These are phyloP conservation scores for Dactylellina leptospora DNA, from an alignment of 2,329 filamentous ascomycete genomes.

Conservation along the genomic window DNA sequence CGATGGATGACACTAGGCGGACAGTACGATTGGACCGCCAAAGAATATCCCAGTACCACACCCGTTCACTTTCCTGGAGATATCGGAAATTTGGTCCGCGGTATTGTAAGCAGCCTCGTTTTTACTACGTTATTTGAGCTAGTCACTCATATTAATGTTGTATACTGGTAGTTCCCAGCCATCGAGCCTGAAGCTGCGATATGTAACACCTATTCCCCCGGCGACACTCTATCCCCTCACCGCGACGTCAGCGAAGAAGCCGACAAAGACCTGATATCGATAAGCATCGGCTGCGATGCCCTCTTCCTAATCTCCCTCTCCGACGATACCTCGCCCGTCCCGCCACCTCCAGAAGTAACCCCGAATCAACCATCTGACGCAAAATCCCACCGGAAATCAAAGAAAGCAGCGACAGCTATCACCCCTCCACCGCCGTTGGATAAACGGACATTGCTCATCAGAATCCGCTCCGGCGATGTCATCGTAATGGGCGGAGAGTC, in stretches of 20 bases:
- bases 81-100: conserved; percentile 70
- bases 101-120: conserved; percentile 24
- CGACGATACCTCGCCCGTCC: conserved; percentile 11
- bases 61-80: conserved; percentile 80
- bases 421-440: conserved; percentile 50
- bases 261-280: conserved; percentile 78
- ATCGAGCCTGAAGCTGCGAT: conserved; percentile 89
- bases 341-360: neutral
- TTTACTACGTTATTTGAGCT: no score
- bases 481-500: conserved; percentile 86
- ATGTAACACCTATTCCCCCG: conserved; percentile 88
- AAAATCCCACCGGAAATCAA: no score
- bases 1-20: conserved; percentile 95
- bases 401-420: conserved; percentile 36
- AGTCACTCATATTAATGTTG: no score
- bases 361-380: no score
- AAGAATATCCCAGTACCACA: conserved; percentile 74
- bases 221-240: conserved; percentile 90
- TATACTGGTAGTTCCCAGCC: conserved; percentile 80
- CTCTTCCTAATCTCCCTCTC: conserved; percentile 81
- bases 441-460: conserved; percentile 67
- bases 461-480: conserved; percentile 83
- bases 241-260: conserved; percentile 90
- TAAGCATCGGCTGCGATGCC: conserved; percentile 89
- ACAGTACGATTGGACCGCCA: conserved; percentile 94